A percentile compares a stretch with the other conserved stretches of the same genome.
Conservation (phyloP, 208 protist genomes). For the Herpetomonas samuelpessoai region DNA sequence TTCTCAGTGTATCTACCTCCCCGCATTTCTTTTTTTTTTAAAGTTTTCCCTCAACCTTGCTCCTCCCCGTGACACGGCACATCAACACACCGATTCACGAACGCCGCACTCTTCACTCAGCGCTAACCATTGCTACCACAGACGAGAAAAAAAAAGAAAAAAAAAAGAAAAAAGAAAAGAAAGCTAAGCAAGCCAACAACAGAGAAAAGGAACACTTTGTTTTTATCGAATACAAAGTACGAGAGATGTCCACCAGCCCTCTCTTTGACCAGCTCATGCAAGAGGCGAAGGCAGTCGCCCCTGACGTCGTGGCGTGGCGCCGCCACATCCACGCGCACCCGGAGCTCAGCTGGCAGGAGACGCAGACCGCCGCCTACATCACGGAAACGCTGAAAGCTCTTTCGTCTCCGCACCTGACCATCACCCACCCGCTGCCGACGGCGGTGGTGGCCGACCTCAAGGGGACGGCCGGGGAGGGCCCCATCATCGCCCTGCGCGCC, state of each 20-base stretch:
- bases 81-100: too few relatives aligned
- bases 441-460: slow-evolving; percentile 50
- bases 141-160: too few relatives aligned
- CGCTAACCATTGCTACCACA: too few relatives aligned
- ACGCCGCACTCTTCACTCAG: too few relatives aligned
- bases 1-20: not conserved
- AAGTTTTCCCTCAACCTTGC: too few relatives aligned
- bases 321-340: slow-evolving; percentile 52
- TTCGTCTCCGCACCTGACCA: slow-evolving; percentile 24
- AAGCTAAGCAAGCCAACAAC: too few relatives aligned
- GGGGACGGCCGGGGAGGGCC: slow-evolving; percentile 41
- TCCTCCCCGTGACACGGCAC: too few relatives aligned
- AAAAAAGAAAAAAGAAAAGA: too few relatives aligned
- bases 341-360: slow-evolving; percentile 26
- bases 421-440: slow-evolving; percentile 40
- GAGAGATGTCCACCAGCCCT: not conserved
- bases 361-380: slow-evolving; percentile 42
- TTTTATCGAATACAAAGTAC: too few relatives aligned
- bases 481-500: slow-evolving; percentile 56
- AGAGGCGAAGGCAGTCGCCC: slow-evolving; percentile 17
- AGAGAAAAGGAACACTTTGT: too few relatives aligned
- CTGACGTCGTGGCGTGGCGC: slow-evolving; percentile 50
- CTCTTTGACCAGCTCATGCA: slow-evolving; percentile 24
- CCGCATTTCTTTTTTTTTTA: not conserved
- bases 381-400: slow-evolving; percentile 30